These are phyloP conservation scores for Fusarium sp. DNA, from an alignment of 2,329 filamentous ascomycete species.

Conservation along the genomic window DNA sequence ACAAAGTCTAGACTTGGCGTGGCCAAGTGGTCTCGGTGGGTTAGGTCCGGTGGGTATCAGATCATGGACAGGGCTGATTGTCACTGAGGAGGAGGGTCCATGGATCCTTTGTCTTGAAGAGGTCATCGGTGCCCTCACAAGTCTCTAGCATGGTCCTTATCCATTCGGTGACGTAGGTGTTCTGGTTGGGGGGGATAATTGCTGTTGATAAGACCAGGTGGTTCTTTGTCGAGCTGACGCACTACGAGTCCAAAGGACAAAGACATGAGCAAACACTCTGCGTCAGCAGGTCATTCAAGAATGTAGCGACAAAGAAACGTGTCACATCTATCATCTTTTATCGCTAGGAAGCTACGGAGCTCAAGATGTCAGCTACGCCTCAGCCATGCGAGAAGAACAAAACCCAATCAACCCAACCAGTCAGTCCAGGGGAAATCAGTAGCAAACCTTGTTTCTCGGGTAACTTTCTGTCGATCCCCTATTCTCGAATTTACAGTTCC, in stretches of 20 bases:
- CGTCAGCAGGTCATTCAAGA: background rate
- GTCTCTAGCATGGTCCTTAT: background rate
- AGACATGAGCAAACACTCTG: slow-evolving; percentile 5
- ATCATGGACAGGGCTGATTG: slow-evolving; percentile 3
- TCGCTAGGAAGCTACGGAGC: too few species aligned
- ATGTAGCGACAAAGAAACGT: background rate
- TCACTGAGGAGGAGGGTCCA: background rate
- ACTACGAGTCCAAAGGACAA: background rate
- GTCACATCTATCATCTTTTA: background rate
- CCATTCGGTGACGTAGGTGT: background rate
- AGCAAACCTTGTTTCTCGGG: background rate
- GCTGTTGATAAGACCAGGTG: background rate
- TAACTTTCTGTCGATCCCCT: background rate
- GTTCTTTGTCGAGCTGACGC: background rate
- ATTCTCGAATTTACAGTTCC: background rate
- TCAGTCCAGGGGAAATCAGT: background rate
- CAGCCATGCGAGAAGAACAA: background rate
- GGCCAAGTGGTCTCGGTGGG: background rate
- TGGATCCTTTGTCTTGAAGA: too few species aligned
- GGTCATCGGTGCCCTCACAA: too few species aligned
- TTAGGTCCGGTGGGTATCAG: background rate
- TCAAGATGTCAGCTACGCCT: background rate
- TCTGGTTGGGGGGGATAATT: background rate
- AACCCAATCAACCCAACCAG: background rate
- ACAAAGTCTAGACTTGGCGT: background rate